Conservation (phyloP, 192 early-diverging fungal genomes). For the Phlyctochytrium arcticum region DNA sequence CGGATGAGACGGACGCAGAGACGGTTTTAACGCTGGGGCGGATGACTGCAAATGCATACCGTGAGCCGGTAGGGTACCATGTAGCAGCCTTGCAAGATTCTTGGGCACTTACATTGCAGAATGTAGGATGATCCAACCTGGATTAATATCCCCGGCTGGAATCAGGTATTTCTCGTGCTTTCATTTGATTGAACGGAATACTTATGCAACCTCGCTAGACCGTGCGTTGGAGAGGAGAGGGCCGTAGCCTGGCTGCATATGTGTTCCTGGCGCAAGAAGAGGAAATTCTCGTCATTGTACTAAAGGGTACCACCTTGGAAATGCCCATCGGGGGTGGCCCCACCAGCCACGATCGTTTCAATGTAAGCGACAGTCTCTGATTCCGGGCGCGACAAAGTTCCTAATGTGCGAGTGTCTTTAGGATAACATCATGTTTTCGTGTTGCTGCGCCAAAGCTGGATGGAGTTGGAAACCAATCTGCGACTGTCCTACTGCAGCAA, state of each 20-base stretch:
- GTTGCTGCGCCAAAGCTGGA: conserved; percentile 87
- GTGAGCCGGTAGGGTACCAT: conserved; percentile 43
- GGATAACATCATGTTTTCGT: conserved; percentile 94
- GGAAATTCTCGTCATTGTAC: conserved; percentile 68
- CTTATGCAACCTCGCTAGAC: background rate
- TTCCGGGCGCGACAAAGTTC: no score
- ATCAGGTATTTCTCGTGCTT: background rate
- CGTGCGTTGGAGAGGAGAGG: conserved; percentile 37
- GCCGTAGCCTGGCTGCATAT: conserved; percentile 66
- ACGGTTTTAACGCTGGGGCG: conserved; percentile 69
- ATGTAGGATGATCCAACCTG: conserved; percentile 1
- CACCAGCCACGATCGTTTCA: conserved; percentile 42
- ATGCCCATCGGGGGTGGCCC: conserved; percentile 40
- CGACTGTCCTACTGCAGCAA: conserved; percentile 52
- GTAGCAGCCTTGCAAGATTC: background rate
- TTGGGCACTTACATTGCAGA: background rate
- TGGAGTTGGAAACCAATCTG: conserved; percentile 82
- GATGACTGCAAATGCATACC: conserved; percentile 86
- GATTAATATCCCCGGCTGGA: conserved; percentile 11
- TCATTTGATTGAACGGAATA: background rate
- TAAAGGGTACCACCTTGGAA: conserved; percentile 69
- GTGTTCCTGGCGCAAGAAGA: conserved; percentile 71
- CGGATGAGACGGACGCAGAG: conserved; percentile 66
- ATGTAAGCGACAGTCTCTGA: conserved; percentile 21
- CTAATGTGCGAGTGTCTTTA: conserved; percentile 12